Percentiles rank a stretch among this genome's conserved stretches.
phyloP scores from a whole-genome alignment of 257 asterid species.

The Avicennia marina region DNA sequence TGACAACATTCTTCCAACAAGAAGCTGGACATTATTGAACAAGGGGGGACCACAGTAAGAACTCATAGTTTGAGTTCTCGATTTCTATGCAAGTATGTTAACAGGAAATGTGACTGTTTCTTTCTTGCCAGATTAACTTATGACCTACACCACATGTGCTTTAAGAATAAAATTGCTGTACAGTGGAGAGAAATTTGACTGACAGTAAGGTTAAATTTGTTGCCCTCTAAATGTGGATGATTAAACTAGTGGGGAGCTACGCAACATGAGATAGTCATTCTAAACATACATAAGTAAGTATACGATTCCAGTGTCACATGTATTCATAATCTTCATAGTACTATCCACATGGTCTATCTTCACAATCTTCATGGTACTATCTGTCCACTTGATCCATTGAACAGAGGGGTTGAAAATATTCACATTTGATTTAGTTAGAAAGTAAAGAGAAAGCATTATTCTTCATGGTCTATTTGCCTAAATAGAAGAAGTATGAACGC shows the following conservation, averaged over 20 bases:
- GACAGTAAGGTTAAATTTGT: too few species aligned
- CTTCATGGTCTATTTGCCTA: too few species aligned
- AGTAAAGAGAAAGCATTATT: too few species aligned
- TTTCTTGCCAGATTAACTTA: too few species aligned
- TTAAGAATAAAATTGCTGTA: too few species aligned
- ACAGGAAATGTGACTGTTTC: too few species aligned
- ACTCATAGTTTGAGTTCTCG: conserved; percentile 1
- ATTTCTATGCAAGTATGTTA: too few species aligned
- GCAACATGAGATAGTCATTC: not conserved
- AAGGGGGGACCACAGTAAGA: conserved; percentile 12
- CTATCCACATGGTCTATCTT: not conserved
- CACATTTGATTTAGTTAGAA: too few species aligned
- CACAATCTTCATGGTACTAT: not conserved
- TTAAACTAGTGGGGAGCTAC: not conserved
- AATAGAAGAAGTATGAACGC: too few species aligned
- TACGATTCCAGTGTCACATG: not conserved
- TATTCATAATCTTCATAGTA: not conserved
- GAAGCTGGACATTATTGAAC: not conserved
- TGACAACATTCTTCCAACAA: not conserved
- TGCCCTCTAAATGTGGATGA: not conserved
- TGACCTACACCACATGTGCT: too few species aligned
- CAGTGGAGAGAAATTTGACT: too few species aligned
- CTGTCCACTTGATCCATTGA: too few species aligned
- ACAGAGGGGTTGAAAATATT: not conserved
- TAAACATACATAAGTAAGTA: not conserved